Evolutionary conservation across 1,284 basidiomycete genomes (phyloP), one percentile per base, ranked within the genome.

Genomic region (Golubevia pallescens): DNA sequence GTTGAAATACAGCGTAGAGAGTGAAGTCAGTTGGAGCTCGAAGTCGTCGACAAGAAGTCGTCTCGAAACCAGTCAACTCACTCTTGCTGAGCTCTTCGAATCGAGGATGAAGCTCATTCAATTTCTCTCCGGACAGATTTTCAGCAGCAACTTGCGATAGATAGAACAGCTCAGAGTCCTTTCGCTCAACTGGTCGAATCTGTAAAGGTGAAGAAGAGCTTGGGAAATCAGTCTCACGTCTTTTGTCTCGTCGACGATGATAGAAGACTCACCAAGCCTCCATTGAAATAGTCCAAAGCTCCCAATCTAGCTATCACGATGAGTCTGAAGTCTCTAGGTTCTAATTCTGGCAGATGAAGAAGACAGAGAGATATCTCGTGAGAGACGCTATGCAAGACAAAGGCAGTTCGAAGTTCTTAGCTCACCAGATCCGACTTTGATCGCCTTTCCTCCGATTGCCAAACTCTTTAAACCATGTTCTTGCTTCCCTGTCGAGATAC

Each of bases 101-200:
- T 20, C 52, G 53, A 1, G 61, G 61, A 34, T 55, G 61, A 2
- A 19, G 16, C 8, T 8, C 20, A 20, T 54, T 52, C 7, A 13
- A 48, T 23, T 8, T 32, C 23, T n/a, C n/a, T n/a, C n/a, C n/a
- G n/a, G n/a, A n/a, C n/a, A n/a, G n/a, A n/a, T n/a, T n/a, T n/a
- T n/a, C n/a, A n/a, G n/a, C n/a, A n/a, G 19, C 87, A 69, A 91
- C 87, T 76, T 87, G 88, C 42, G 91, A 91, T 61, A 95, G 87
- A 86, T 95, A 96, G 80, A 92, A 93, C 53, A 93, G 86, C 86
- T 97, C 95, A 59, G 92, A 91, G 77, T 97, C 95, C n/a, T 86
- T 88, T 48, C 95, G 88, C 81, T 96, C 94, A 68, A 89, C 90
- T 6, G 85, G 65, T 3, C 90, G 89, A 61, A 95, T 89, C 91